Base-by-base conservation (phyloP, 148 eudicot species). In the Hydrangea macrophylla region DNA sequence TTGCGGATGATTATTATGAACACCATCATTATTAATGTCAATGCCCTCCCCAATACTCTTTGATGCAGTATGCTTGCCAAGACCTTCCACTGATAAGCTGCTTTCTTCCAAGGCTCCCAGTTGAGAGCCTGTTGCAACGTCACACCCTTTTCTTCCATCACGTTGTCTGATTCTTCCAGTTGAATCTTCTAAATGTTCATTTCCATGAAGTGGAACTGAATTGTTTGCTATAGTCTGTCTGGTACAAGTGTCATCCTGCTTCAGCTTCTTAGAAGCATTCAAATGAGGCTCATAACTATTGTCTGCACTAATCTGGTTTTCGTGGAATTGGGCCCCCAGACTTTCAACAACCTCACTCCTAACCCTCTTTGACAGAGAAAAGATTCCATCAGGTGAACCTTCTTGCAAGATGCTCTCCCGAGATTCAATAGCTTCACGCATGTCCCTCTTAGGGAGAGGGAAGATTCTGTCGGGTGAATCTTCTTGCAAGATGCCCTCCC, bases 221-320 rank as follows among this genome's bases (percentile, higher is more conserved):
- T 74, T 44, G 53, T 65, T 68, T 40, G 65, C 68, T 31, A 65
- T 23, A 50, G 51, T 58, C 65, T 64, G 70, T 15, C 48, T 53
- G 36, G 27, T 39, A 66, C 23, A 36, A 73, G 59, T 27, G 13
- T 55, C 30, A 65, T 81, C 72, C 31, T 67, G 65, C 71, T 78
- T 86, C 69, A 31, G 72, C 78, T 85, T 87, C 76, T 82, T 85
- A 58, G 56, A 60, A 55, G 64, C 55, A 54, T 59, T 31, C 55
- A 55, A 55, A 62, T 23, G 48, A 27, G 73, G 59, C 60, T 73
- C 68, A 71, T 25, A 28, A 28, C 55, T 68, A 61, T 67, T 54
- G 35, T 76, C 75, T 55, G 57, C 6, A 55, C 33, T 48, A 13
- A 57, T 22, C 25, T 61, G 39, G 37, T 69, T 65, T n/a, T 26